Conservation (phyloP, 192 early-diverging fungal genomes). For the Backusella westeae region DNA sequence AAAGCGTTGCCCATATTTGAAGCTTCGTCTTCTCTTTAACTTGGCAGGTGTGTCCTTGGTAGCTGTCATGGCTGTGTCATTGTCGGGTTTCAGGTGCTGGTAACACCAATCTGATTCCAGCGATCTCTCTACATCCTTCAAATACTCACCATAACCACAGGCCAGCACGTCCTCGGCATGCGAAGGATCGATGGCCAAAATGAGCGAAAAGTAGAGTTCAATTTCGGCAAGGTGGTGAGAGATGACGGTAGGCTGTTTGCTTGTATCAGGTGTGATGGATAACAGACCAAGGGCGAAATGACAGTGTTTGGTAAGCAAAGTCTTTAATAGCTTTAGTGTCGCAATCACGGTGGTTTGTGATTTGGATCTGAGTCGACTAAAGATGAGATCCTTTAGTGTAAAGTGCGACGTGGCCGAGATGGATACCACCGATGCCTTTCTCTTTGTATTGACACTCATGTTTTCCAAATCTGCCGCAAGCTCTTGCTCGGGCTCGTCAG, state of each 20-base stretch:
- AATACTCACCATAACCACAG: constrained; percentile 54
- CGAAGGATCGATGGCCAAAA: constrained; percentile 49
- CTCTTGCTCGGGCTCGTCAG: background rate
- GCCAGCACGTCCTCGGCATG: constrained; percentile 52
- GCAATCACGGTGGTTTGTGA: constrained; percentile 85
- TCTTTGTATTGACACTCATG: constrained; percentile 3
- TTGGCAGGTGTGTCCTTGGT: constrained; percentile 18
- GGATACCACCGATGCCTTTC: background rate
- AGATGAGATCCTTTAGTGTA: constrained; percentile 78
- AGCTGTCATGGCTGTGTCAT: background rate
- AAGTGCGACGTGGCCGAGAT: constrained; percentile 51
- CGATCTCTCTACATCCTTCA: constrained; percentile 49
- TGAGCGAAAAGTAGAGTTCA: constrained; percentile 56
- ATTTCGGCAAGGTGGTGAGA: constrained; percentile 57
- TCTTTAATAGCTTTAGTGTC: constrained; percentile 75
- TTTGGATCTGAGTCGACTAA: constrained; percentile 84
- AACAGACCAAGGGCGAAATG: constrained; percentile 74
- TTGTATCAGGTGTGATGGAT: constrained; percentile 59
- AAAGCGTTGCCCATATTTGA: constrained; percentile 49
- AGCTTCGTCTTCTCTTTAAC: constrained; percentile 43
- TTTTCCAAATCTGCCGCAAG: background rate
- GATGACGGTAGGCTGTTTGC: constrained; percentile 37
- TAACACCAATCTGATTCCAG: constrained; percentile 52
- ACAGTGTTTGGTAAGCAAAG: constrained; percentile 75
- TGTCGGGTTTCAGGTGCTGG: constrained; percentile 36